These are phyloP conservation scores for Wickerhamiella parazyma DNA, from an alignment of 805 yeast species.

Conservation along the genomic window DNA sequence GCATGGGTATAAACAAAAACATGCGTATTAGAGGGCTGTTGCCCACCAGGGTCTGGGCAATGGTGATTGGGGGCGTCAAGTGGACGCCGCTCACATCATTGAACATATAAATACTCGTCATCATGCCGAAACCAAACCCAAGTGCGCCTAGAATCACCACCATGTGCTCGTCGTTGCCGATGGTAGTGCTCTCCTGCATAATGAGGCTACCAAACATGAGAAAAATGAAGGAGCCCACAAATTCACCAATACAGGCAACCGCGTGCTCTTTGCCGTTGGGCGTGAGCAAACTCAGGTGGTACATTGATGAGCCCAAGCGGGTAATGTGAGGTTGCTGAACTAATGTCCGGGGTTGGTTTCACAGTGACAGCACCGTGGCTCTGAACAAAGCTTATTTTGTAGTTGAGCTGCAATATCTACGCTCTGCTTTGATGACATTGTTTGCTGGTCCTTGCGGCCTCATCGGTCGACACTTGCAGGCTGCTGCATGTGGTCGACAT, in stretches of 20 bases:
- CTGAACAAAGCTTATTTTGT: no score
- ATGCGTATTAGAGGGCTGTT: slow-evolving; percentile 67
- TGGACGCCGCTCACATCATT: slow-evolving; percentile 79
- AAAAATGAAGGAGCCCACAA: slow-evolving; percentile 75
- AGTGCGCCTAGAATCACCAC: slow-evolving; percentile 66
- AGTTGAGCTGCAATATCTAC: no score
- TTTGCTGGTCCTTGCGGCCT: no score
- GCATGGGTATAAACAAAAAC: slow-evolving; percentile 47
- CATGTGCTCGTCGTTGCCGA: slow-evolving; percentile 31
- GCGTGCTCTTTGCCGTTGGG: slow-evolving; percentile 5
- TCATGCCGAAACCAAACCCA: slow-evolving; percentile 78
- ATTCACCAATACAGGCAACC: slow-evolving; percentile 32
- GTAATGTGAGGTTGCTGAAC: neutral
- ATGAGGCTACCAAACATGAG: slow-evolving; percentile 69
- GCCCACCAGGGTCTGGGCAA: slow-evolving; percentile 53
- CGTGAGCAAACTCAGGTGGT: neutral
- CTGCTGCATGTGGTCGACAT: no score
- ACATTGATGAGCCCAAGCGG: neutral
- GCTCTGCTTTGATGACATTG: no score
- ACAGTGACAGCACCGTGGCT: no score
- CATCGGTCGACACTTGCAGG: no score
- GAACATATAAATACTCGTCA: slow-evolving; percentile 56
- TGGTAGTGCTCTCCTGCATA: slow-evolving; percentile 63
- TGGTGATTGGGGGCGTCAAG: slow-evolving; percentile 78
- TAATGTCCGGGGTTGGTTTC: neutral